Evolutionary conservation across 257 asterid genomes (phyloP).

Genomic region (Thymus quinquecostatus): DNA sequence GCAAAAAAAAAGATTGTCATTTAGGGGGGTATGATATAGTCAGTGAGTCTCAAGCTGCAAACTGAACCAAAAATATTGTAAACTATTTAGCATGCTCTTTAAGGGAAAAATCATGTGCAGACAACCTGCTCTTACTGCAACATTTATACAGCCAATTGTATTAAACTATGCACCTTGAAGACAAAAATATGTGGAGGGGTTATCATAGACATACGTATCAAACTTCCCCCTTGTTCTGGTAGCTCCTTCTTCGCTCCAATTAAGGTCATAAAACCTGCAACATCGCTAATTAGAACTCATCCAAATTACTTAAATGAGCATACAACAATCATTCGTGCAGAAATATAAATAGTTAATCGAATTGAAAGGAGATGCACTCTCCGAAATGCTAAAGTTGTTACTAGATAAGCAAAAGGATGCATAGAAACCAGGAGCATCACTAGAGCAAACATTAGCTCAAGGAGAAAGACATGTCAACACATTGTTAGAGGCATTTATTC

Average conservation of each 20-base stretch:
- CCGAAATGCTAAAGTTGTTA: no score
- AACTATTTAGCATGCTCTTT: no score
- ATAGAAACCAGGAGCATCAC: no score
- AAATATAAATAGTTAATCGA: not conserved
- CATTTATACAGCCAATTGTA: not conserved
- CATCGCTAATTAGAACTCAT: conserved; percentile 23
- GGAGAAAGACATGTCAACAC: no score
- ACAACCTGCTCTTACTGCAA: conserved; percentile 4
- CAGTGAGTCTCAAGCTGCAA: conserved; percentile 5
- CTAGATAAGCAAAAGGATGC: no score
- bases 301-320: conserved; percentile 1
- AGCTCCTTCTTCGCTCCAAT: conserved; percentile 66
- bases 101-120: not conserved
- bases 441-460: no score
- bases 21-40: conserved; percentile 9
- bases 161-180: not conserved
- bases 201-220: conserved; percentile 49
- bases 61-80: not conserved
- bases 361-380: conserved; percentile 1
- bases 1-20: conserved; percentile 24
- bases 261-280: conserved; percentile 68
- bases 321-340: not conserved
- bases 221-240: conserved; percentile 58
- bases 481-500: no score
- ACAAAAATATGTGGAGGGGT: not conserved